phyloP scores from a whole-genome alignment of 1,139 yeast species.

The Kurtzmaniella natalensis region DNA sequence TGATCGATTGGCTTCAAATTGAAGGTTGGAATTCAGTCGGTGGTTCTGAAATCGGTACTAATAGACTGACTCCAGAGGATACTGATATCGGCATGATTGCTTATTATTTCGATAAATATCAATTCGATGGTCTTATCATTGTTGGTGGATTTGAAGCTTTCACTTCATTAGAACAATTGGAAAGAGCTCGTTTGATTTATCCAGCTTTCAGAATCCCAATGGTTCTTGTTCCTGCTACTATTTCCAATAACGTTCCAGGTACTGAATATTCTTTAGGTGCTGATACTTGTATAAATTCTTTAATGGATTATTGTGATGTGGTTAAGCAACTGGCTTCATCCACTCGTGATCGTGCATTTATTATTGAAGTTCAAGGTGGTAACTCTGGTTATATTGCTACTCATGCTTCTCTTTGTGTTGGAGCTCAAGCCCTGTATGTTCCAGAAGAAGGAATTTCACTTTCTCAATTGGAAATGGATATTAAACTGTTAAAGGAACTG shows the following conservation, averaged over 20 bases:
- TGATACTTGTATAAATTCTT: constrained; percentile 72
- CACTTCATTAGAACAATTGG: constrained; percentile 62
- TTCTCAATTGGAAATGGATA: constrained; percentile 58
- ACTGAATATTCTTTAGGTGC: constrained; percentile 76
- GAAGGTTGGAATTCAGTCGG: constrained; percentile 74
- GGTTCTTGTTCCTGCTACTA: constrained; percentile 78
- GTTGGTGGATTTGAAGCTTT: constrained; percentile 85
- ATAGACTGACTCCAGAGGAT: constrained; percentile 64
- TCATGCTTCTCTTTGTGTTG: constrained; percentile 62
- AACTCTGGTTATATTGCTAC: constrained; percentile 78
- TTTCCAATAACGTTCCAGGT: constrained; percentile 81
- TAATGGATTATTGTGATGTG: constrained; percentile 74
- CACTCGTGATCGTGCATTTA: constrained; percentile 71
- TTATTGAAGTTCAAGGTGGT: constrained; percentile 86
- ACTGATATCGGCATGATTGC: constrained; percentile 72
- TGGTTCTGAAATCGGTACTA: constrained; percentile 82
- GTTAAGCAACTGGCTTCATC: constrained; percentile 78
- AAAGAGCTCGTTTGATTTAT: constrained; percentile 56
- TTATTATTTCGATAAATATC: constrained; percentile 67
- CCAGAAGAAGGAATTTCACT: constrained; percentile 67
- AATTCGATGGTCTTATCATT: constrained; percentile 67
- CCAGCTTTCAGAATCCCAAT: constrained; percentile 76
- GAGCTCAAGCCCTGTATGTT: constrained; percentile 71
- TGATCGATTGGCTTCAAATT: constrained; percentile 62
- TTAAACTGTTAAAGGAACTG: constrained; percentile 50